Evolutionary conservation across 2,329 filamentous ascomycete genomes (phyloP).

Genomic region (Arthrinium puccinioides): DNA sequence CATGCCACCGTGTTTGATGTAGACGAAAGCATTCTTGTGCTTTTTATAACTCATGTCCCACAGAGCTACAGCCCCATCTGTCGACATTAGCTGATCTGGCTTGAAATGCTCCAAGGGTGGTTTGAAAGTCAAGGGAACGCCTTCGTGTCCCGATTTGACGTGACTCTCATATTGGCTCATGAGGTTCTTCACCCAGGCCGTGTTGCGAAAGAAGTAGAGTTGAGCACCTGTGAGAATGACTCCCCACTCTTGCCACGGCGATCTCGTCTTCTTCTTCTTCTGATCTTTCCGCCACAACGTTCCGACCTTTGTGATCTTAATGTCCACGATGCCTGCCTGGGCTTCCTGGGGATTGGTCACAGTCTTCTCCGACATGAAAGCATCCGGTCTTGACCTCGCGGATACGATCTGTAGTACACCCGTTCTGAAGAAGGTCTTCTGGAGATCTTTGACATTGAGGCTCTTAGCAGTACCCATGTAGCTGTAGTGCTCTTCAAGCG

Average conservation of each 20-base stretch:
- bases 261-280: slow-evolving; percentile 89
- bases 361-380: slow-evolving; percentile 85
- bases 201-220: slow-evolving; percentile 93
- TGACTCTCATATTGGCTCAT: slow-evolving; percentile 84
- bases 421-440: slow-evolving; percentile 84
- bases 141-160: slow-evolving; percentile 67
- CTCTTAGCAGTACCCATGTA: slow-evolving; percentile 72
- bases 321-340: slow-evolving; percentile 89
- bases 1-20: slow-evolving; percentile 76
- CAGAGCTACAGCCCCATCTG: slow-evolving; percentile 83
- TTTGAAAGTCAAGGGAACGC: slow-evolving; percentile 77
- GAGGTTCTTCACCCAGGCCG: slow-evolving; percentile 82
- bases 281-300: slow-evolving; percentile 88
- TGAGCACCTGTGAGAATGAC: slow-evolving; percentile 94
- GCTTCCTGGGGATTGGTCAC: slow-evolving; percentile 79
- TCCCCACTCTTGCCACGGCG: slow-evolving; percentile 98
- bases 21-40: slow-evolving; percentile 91
- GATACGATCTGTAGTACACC: slow-evolving; percentile 94
- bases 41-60: slow-evolving; percentile 83
- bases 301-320: slow-evolving; percentile 95
- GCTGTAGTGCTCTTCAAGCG: slow-evolving; percentile 83
- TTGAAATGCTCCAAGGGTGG: slow-evolving; percentile 89
- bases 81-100: slow-evolving; percentile 87
- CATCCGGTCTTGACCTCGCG: slow-evolving; percentile 84
- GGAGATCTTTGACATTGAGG: slow-evolving; percentile 73